Base-by-base conservation (phyloP, 2,329 filamentous ascomycete species). In the Exophiala spinifera region DNA sequence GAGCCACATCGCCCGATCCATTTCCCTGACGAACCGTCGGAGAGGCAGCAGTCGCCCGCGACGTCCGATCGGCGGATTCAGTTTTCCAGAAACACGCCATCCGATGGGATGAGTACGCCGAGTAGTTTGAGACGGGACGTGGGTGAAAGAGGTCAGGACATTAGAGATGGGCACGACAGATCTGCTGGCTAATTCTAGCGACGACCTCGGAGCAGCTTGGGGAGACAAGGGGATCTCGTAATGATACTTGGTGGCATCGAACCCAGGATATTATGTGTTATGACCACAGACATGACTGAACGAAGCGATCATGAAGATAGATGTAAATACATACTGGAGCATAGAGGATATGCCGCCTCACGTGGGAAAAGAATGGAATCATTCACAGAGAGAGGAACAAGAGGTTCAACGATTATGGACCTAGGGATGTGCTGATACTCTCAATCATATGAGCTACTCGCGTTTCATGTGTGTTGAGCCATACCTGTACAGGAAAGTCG, bases 1-100 rank as follows among this genome's bases (percentile, higher is more conserved):
- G 58, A 58, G 34, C 55, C 55, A 11, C 14, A 25, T 23, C 49
- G 58, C 19, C 58, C 55, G 2, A 50, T 60, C 3, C 49, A 50
- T 25, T 50, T 58, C 42, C 42, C 42, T 44, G 57, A 58, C 21
- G 51, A 60, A 13, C 48, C 51, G 2, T 44, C 50, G 10, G 17
- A 13, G 17, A 23, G 21, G 45, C 19, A 19, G 6, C 34, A 14
- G 3, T 37, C 34, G 34, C 34, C 47, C 3, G 21, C 23, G 20
- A 55, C 56, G 23, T 55, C 58, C 4, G 17, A 25, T 17, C 49
- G 58, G 25, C 58, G 55, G 1, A 52, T 60, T 7, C 49, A 48
- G n/a, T 50, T 58, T 40, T n/a, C 20, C 14, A 58, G 55, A 19
- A 49, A 60, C n/a, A 51, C 51, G 4, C 47, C 53, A 1, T 46